Percentiles rank a stretch among this genome's conserved stretches.
Conservation (phyloP, 1,139 yeast species). For the Pichia sp. region DNA sequence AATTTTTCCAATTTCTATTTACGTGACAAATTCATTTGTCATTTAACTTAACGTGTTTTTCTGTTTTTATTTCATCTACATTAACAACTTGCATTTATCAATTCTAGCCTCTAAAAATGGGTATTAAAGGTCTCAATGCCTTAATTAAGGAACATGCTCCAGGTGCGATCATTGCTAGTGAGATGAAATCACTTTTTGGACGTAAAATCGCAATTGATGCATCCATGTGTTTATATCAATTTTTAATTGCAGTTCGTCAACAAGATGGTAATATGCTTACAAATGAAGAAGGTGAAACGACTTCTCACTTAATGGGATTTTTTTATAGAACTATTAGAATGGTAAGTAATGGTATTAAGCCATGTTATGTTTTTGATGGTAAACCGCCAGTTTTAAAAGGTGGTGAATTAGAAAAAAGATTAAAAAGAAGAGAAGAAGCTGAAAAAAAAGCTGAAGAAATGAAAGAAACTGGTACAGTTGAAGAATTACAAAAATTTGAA, state of each 20-base stretch:
- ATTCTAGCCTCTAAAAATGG: constrained; percentile 42
- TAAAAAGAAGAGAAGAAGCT: constrained; percentile 78
- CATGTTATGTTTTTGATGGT: constrained; percentile 95
- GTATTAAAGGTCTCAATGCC: constrained; percentile 66
- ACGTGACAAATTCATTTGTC: too few species aligned
- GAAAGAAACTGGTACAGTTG: constrained; percentile 76
- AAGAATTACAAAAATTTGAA: constrained; percentile 70
- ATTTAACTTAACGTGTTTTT: neutral
- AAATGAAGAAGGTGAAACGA: constrained; percentile 85
- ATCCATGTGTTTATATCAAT: constrained; percentile 93
- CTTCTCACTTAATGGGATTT: constrained; percentile 93
- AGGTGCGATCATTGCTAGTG: constrained; percentile 65
- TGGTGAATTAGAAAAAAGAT: constrained; percentile 85
- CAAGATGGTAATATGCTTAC: constrained; percentile 94
- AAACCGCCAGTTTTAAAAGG: constrained; percentile 88
- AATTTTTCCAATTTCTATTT: too few species aligned
- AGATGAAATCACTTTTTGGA: constrained; percentile 82
- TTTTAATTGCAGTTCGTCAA: constrained; percentile 91
- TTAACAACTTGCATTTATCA: neutral
- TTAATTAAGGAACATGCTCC: constrained; percentile 90
- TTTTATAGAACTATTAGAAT: constrained; percentile 86
- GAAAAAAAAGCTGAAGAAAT: constrained; percentile 62
- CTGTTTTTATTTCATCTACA: neutral
- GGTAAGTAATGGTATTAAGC: constrained; percentile 89
- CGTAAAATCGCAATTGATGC: constrained; percentile 85